Percentiles rank a stretch among this genome's conserved stretches.
Conservation (phyloP, 495 filamentous ascomycete genomes). For the Talaromyces thailandensis region DNA sequence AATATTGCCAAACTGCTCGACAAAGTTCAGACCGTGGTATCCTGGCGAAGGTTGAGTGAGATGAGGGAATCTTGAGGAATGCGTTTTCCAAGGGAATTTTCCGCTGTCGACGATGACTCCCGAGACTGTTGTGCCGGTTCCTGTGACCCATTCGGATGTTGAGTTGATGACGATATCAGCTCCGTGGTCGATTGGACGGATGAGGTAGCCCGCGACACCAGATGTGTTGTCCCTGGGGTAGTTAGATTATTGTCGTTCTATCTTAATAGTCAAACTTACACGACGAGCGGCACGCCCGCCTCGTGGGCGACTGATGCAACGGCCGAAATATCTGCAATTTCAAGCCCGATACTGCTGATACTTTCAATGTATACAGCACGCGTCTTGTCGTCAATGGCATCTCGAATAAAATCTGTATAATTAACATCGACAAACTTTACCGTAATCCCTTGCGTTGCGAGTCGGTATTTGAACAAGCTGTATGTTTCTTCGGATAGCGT, state of each 20-base stretch:
- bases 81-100: conserved; percentile 92
- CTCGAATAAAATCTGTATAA: conserved; percentile 66
- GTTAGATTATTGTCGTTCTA: not conserved
- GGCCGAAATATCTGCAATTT: conserved; percentile 80
- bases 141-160: conserved; percentile 99
- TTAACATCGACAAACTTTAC: conserved; percentile 89
- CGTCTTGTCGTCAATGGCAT: conserved; percentile 87
- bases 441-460: conserved; percentile 75
- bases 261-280: conserved; percentile 26
- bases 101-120: conserved; percentile 87
- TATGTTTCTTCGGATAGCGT: conserved; percentile 97
- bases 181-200: conserved; percentile 87
- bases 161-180: conserved; percentile 93
- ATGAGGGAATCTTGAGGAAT: conserved; percentile 83
- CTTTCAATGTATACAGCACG: conserved; percentile 92
- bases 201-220: conserved; percentile 90
- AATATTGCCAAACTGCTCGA: conserved; percentile 84
- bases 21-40: conserved; percentile 97
- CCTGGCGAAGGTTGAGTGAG: conserved; percentile 86
- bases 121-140: conserved; percentile 90
- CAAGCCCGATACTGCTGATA: conserved; percentile 93
- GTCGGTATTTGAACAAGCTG: conserved; percentile 92
- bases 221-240: conserved; percentile 73
- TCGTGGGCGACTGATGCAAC: conserved; percentile 73
- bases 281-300: conserved; percentile 75